phyloP scores from a whole-genome alignment of 2,329 filamentous ascomycete species.

The Hypoxylon sp. region DNA sequence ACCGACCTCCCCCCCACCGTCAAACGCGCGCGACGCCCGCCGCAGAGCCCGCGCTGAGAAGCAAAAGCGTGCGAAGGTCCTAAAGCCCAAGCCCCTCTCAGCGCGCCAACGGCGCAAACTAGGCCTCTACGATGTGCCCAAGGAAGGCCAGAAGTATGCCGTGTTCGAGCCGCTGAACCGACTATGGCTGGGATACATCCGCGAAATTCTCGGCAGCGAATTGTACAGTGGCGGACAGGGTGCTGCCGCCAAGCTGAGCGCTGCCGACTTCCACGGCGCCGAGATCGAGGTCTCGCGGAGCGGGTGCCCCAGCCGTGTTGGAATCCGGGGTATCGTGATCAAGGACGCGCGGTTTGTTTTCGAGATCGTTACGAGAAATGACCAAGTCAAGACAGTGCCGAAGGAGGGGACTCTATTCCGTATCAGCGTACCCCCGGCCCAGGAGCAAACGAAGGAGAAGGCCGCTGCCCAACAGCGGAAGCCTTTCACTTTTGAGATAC shows the following conservation, averaged over 20 bases:
- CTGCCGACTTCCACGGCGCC: conserved; percentile 92
- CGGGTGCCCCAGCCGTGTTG: conserved; percentile 83
- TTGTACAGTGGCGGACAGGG: conserved; percentile 67
- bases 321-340: conserved; percentile 86
- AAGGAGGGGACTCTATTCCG: conserved; percentile 92
- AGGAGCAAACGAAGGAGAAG: neutral
- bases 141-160: conserved; percentile 75
- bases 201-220: conserved; percentile 78
- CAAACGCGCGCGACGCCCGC: conserved; percentile 67
- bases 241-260: conserved; percentile 80
- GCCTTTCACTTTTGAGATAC: conserved; percentile 82
- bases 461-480: conserved; percentile 24
- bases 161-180: conserved; percentile 82
- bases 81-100: conserved; percentile 77
- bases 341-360: conserved; percentile 89
- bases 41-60: conserved; percentile 60
- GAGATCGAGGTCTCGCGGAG: conserved; percentile 85
- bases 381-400: conserved; percentile 82
- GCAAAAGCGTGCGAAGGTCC: conserved; percentile 58
- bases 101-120: conserved; percentile 81
- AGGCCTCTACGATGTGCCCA: conserved; percentile 80
- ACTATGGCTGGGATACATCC: conserved; percentile 88
- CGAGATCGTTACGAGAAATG: conserved; percentile 80
- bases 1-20: conserved; percentile 75
- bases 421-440: conserved; percentile 70